Percentiles rank a stretch among this genome's conserved stretches.
Evolutionary conservation across 345 rosid species (phyloP).

Genomic region (Eucalyptus regnans): DNA sequence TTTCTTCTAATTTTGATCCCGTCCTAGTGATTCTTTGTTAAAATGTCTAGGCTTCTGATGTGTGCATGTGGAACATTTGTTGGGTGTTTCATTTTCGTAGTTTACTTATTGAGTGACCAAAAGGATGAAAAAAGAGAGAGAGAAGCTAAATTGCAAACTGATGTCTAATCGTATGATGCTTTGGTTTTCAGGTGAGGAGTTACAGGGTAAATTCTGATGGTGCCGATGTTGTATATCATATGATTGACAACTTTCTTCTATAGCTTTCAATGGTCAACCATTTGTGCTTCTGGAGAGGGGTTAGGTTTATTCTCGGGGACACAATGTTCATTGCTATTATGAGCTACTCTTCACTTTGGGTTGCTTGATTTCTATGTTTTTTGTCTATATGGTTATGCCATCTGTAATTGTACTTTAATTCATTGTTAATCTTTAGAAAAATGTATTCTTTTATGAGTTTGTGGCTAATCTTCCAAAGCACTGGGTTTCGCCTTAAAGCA

Average conservation of each 20-base stretch:
- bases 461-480: background rate
- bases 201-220: slow-evolving; percentile 94
- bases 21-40: background rate
- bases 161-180: background rate
- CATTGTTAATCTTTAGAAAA: background rate
- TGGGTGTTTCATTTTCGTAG: background rate
- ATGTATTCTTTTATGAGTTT: background rate
- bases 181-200: slow-evolving; percentile 55
- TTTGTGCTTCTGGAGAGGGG: background rate
- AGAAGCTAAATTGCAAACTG: background rate
- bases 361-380: background rate
- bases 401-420: background rate
- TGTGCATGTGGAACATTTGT: background rate
- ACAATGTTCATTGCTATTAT: background rate
- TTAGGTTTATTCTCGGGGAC: background rate
- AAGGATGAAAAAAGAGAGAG: background rate
- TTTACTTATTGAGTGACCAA: background rate
- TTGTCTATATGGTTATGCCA: background rate
- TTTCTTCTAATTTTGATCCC: background rate
- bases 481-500: background rate
- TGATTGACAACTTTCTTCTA: slow-evolving; percentile 78
- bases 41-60: background rate
- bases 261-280: slow-evolving; percentile 5
- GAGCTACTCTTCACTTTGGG: background rate
- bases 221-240: slow-evolving; percentile 79